Conservation (phyloP, 108 stramenopile genomes). For the Nitzschia sp. region DNA sequence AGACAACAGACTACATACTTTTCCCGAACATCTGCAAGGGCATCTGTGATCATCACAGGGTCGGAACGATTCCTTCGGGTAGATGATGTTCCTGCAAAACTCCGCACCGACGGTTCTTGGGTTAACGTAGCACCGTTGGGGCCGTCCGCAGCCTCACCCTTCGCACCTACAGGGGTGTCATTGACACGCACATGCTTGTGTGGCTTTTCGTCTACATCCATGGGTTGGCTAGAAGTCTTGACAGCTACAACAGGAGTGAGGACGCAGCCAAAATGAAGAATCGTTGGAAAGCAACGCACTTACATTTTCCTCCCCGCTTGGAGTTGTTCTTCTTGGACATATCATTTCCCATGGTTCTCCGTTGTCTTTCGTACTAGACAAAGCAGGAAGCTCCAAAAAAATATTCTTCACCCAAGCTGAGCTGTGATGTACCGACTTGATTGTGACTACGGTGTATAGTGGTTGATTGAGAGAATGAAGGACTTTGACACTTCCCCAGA, state of each 20-base stretch:
- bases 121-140: constrained; percentile 6
- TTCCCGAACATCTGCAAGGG: constrained; percentile 72
- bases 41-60: constrained; percentile 79
- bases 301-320: not conserved
- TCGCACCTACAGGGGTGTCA: not conserved
- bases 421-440: too few species aligned
- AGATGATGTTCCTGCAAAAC: constrained; percentile 27
- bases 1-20: constrained; percentile 32
- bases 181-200: constrained; percentile 16
- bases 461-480: too few species aligned
- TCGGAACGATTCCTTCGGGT: constrained; percentile 23
- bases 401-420: too few species aligned
- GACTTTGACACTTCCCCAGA: too few species aligned
- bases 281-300: not conserved
- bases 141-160: constrained; percentile 1
- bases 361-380: too few species aligned
- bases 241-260: too few species aligned
- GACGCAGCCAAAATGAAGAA: too few species aligned
- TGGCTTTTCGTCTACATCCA: constrained; percentile 10
- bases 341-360: not conserved
- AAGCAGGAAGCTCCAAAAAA: too few species aligned
- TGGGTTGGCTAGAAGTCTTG: not conserved
- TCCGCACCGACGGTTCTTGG: constrained; percentile 23
- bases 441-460: too few species aligned
- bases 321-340: constrained; percentile 3